Conservation (phyloP, 768 basidiomycete genomes). For the Pseudohyphozyma bogoriensis region DNA sequence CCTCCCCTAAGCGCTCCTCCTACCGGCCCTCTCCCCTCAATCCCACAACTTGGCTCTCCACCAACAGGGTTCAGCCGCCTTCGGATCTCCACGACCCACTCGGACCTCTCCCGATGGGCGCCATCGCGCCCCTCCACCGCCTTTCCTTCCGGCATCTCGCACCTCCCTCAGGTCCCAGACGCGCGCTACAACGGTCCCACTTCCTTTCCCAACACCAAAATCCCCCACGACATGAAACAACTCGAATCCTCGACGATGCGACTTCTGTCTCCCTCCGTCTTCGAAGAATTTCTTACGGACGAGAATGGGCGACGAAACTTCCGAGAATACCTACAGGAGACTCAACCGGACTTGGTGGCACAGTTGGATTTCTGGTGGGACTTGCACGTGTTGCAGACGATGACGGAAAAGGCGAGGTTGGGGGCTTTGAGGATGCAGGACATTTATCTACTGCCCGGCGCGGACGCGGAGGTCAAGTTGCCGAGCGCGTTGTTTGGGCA, state of each 20-base stretch:
- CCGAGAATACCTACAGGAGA: constrained; percentile 4
- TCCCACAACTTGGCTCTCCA: too few relatives aligned
- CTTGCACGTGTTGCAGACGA: not conserved
- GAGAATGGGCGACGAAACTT: constrained; percentile 10
- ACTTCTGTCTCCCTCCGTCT: constrained; percentile 1
- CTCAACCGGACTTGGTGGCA: not conserved
- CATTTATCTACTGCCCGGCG: constrained; percentile 2
- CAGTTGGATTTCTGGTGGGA: constrained; percentile 8
- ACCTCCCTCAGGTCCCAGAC: too few relatives aligned
- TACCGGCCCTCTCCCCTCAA: too few relatives aligned
- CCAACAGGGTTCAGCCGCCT: too few relatives aligned
- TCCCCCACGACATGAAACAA: too few relatives aligned
- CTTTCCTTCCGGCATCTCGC: too few relatives aligned
- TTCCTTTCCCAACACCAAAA: too few relatives aligned
- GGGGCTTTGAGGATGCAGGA: constrained; percentile 8
- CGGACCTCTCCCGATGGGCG: too few relatives aligned
- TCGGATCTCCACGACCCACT: too few relatives aligned
- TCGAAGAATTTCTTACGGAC: not conserved
- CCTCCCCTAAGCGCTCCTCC: too few relatives aligned
- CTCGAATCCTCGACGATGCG: constrained; percentile 6
- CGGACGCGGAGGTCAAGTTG: constrained; percentile 4
- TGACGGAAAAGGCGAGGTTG: not conserved
- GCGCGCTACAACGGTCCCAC: too few relatives aligned
- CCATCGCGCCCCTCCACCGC: too few relatives aligned
- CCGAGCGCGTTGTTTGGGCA: not conserved